Evolutionary conservation across 2,329 filamentous ascomycete genomes (phyloP), one percentile per base, ranked within the genome.

Genomic region (Calycina herbarum): DNA sequence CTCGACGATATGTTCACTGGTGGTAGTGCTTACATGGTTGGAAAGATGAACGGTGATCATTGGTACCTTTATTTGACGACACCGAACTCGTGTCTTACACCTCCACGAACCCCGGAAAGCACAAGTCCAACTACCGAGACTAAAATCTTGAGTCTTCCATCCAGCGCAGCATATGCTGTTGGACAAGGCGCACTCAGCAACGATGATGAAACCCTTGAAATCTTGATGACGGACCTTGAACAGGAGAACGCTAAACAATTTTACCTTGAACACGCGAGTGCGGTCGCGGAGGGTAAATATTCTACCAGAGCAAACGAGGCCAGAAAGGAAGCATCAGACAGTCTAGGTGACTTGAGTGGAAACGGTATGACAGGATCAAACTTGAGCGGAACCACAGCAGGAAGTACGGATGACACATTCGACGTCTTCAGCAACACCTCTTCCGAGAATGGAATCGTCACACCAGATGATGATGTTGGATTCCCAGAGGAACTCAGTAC

Each of bases 11-110:
- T 94, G 79, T 97, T 99, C 77, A 84, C 91, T 68, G 90, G 92
- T 64, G 95, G 95, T 64, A 98, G 94, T 78, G 95, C 95, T 61
- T 99, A 99, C 79, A 97, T 98, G 94, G 96, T 99, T 71, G 95
- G 95, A 75, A 98, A 97, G 82, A 98, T 98, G 94, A 99, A 99
- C 73, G 94, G 95, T 66, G 95, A 99, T 78, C 95, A 99, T 75
- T 99, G 95, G 95, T 98, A 98, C 77, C 83, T 99, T 64, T 99
- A 99, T 81, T 89, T 98, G 74, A 98, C 95, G 13, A 92, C 92
- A 61, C 94, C 95, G 20, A 89, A 90, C 76, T 89, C 86, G 59
- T 82, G 86, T 63, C 82, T 96, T 70, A 96, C 94, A 0, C 93
- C 94, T 5, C 94, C 94, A 64, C 83, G 88, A 35, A 96, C 91